A percentile compares a stretch with the other conserved stretches of the same genome.
phyloP scores from a whole-genome alignment of 257 asterid species.

The Petunia secreta region DNA sequence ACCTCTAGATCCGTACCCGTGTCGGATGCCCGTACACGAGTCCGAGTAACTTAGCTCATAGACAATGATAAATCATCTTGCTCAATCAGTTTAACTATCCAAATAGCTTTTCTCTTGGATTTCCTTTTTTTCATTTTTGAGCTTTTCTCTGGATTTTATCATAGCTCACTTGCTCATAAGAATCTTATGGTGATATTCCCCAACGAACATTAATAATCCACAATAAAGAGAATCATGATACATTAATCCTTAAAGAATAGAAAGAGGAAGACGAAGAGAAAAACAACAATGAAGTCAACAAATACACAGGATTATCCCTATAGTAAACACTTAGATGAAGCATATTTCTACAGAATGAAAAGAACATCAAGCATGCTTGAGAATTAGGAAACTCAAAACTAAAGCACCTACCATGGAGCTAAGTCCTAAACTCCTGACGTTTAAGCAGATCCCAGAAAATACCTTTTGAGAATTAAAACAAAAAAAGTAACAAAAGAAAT shows the following conservation, averaged over 20 bases:
- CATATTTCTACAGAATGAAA: not conserved
- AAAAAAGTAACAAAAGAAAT: not conserved
- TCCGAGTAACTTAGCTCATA: not conserved
- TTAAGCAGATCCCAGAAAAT: not conserved
- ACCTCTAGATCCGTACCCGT: too few relatives aligned
- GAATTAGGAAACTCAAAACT: not conserved
- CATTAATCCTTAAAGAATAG: not conserved
- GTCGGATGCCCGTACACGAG: too few relatives aligned
- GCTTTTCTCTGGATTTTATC: not conserved
- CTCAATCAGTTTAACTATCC: constrained; percentile 4
- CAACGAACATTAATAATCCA: constrained; percentile 1
- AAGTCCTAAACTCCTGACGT: constrained; percentile 21
- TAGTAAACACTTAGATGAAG: not conserved
- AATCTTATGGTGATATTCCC: not conserved
- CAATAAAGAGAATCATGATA: not conserved
- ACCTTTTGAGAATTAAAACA: not conserved
- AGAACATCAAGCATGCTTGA: not conserved
- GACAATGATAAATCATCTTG: not conserved
- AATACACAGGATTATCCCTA: not conserved
- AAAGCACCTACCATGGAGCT: not conserved
- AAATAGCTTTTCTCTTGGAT: not conserved
- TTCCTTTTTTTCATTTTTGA: too few relatives aligned
- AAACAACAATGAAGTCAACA: not conserved
- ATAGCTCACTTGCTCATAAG: not conserved
- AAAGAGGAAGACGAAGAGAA: not conserved